phyloP scores from a whole-genome alignment of 2,329 filamentous ascomycete species.

The Aspergillus uvarum region DNA sequence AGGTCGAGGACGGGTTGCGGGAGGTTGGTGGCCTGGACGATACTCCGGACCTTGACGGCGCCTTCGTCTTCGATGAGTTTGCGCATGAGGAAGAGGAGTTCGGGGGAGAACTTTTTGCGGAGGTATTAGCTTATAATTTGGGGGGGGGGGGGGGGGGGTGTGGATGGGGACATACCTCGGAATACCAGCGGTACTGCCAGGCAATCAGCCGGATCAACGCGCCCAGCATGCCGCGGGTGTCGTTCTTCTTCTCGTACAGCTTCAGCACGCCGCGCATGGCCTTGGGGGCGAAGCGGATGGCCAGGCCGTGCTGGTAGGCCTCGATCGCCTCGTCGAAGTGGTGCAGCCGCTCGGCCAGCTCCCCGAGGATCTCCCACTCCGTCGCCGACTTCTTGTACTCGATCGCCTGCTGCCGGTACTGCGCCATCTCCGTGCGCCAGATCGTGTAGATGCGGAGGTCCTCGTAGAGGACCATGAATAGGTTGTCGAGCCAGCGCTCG shows the following conservation, averaged over 20 bases:
- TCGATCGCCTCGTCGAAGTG: slow-evolving; percentile 89
- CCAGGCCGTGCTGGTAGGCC: slow-evolving; percentile 84
- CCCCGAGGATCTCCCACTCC: slow-evolving; percentile 97
- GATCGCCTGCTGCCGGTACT: slow-evolving; percentile 88
- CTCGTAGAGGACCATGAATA: slow-evolving; percentile 99
- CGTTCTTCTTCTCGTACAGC: slow-evolving; percentile 73
- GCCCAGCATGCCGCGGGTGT: slow-evolving; percentile 76
- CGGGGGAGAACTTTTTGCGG: slow-evolving; percentile 70
- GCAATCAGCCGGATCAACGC: slow-evolving; percentile 89
- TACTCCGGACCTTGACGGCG: slow-evolving; percentile 93
- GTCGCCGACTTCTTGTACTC: slow-evolving; percentile 96
- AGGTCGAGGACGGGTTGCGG: slow-evolving; percentile 91
- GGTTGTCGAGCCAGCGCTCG: slow-evolving; percentile 95
- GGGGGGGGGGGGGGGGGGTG: neutral
- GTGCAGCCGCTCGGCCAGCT: slow-evolving; percentile 87
- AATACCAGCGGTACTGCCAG: slow-evolving; percentile 99
- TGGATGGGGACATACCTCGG: slow-evolving; percentile 61
- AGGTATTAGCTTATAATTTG: neutral
- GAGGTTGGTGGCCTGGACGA: slow-evolving; percentile 92
- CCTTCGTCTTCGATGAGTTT: slow-evolving; percentile 96
- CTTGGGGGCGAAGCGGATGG: slow-evolving; percentile 88
- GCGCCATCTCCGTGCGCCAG: slow-evolving; percentile 96
- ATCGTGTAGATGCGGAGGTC: slow-evolving; percentile 98
- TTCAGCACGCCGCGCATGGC: slow-evolving; percentile 82
- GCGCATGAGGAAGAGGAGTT: slow-evolving; percentile 81